phyloP scores from a whole-genome alignment of 257 asterid species.

The Solanum dulcamara region DNA sequence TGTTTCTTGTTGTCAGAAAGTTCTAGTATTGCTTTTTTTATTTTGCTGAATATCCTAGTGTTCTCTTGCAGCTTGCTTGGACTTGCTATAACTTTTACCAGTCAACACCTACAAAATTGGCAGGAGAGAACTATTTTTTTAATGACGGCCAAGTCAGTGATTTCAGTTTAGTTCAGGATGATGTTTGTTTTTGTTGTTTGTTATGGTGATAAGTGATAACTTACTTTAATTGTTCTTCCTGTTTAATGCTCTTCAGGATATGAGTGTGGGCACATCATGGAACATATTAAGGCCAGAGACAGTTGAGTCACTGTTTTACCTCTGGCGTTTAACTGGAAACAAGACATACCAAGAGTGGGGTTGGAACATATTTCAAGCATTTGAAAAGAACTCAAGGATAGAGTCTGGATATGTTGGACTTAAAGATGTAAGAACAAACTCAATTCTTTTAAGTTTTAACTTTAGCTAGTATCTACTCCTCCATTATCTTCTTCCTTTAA shows the following conservation, averaged over 20 bases:
- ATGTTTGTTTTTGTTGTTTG: not conserved
- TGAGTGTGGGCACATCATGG: constrained; percentile 99
- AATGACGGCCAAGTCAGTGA: constrained; percentile 58
- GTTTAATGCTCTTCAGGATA: constrained; percentile 41
- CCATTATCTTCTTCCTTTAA: not conserved
- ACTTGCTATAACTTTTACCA: constrained; percentile 98
- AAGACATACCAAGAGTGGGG: constrained; percentile 99
- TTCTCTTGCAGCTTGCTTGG: constrained; percentile 83
- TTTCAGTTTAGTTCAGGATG: not conserved
- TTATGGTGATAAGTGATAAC: not conserved
- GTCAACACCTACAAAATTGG: constrained; percentile 95
- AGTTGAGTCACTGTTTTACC: constrained; percentile 94
- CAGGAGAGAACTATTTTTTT: constrained; percentile 95
- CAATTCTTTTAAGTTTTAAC: not conserved
- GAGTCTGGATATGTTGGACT: constrained; percentile 95
- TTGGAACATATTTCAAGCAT: constrained; percentile 98
- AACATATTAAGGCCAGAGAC: constrained; percentile 99
- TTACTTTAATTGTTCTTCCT: not conserved
- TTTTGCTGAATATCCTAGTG: constrained; percentile 4
- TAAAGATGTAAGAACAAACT: constrained; percentile 65
- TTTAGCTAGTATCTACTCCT: not conserved
- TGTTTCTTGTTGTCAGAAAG: not conserved
- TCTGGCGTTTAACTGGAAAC: constrained; percentile 97
- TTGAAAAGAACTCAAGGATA: constrained; percentile 86
- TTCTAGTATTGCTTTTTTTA: not conserved